phyloP scores from a whole-genome alignment of 306 rosid genomes.

The Quercus berberidifolia region DNA sequence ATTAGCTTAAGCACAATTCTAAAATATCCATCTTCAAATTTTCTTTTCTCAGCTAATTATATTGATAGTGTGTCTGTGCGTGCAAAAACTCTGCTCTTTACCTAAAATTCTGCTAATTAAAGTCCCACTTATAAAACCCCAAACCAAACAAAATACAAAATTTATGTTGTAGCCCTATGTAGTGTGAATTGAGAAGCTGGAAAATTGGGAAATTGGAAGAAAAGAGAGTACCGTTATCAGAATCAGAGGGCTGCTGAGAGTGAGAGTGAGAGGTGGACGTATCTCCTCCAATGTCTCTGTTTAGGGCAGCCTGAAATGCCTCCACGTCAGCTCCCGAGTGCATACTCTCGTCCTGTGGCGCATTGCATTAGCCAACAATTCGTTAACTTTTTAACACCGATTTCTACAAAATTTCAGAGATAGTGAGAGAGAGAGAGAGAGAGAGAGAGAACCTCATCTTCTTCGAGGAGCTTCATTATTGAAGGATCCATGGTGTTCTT shows the following conservation, averaged over 20 bases:
- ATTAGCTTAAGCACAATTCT: not conserved
- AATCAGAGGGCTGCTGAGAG: slow-evolving; percentile 33
- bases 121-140: not conserved
- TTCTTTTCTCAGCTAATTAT: not conserved
- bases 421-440: too few relatives aligned
- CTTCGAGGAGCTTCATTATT: slow-evolving; percentile 86
- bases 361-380: slow-evolving; percentile 4
- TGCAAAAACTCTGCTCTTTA: not conserved
- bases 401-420: too few relatives aligned
- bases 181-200: too few relatives aligned
- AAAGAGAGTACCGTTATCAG: slow-evolving; percentile 43
- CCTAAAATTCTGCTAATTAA: not conserved
- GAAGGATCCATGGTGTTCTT: slow-evolving; percentile 65
- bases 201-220: too few relatives aligned
- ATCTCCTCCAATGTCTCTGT: slow-evolving; percentile 78
- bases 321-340: slow-evolving; percentile 87
- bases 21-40: not conserved
- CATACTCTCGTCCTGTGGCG: slow-evolving; percentile 71
- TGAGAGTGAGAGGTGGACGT: slow-evolving; percentile 32
- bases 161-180: too few relatives aligned
- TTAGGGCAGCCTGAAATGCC: slow-evolving; percentile 84
- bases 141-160: not conserved
- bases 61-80: not conserved
- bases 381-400: not conserved
- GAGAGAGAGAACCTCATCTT: slow-evolving; percentile 60